Percentiles rank a stretch among this genome's conserved stretches.
These are phyloP conservation scores for Solanum corneliomulleri DNA, from an alignment of 257 asterid species.

Conservation along the genomic window DNA sequence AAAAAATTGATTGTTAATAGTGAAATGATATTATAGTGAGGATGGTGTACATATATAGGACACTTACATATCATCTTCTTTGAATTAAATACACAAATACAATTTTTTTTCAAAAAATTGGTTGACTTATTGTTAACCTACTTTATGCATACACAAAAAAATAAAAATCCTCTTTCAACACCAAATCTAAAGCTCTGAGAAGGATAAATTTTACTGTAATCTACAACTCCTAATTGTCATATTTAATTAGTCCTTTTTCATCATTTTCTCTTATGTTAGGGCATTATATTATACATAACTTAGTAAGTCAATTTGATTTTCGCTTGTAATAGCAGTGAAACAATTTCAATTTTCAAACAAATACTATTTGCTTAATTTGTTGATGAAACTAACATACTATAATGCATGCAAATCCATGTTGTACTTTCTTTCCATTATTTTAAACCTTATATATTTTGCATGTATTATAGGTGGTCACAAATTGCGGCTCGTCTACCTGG, in stretches of 20 bases:
- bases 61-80: not conserved
- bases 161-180: not conserved
- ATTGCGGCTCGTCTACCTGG: constrained; percentile 92
- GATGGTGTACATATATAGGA: not conserved
- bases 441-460: not conserved
- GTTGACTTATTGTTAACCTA: not conserved
- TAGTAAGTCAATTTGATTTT: not conserved
- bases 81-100: not conserved
- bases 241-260: not conserved
- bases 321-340: not conserved
- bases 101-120: not conserved
- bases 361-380: not conserved
- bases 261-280: not conserved
- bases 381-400: not conserved
- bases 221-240: not conserved
- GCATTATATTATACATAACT: not conserved
- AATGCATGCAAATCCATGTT: not conserved
- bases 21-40: not conserved
- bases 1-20: too few species aligned
- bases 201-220: not conserved
- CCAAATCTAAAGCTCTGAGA: not conserved
- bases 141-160: not conserved
- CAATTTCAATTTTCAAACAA: too few species aligned
- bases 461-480: constrained; percentile 70
- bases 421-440: not conserved